phyloP scores from a whole-genome alignment of 1,139 yeast species.

The Geotrichum candidum region DNA sequence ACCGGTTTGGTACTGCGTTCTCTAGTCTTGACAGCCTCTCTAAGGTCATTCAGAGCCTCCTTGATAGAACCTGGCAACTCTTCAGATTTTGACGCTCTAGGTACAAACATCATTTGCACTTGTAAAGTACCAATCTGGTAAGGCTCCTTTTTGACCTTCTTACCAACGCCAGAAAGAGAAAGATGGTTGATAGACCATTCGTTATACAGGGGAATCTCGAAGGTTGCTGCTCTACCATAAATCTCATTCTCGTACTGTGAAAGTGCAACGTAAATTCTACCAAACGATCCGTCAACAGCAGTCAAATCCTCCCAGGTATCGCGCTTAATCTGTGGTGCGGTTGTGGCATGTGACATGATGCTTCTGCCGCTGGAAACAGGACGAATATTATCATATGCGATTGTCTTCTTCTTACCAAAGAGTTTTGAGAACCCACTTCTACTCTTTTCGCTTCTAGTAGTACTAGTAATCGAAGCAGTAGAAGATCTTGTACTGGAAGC shows the following conservation, averaged over 20 bases:
- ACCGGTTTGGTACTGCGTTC: neutral
- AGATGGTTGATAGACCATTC: slow-evolving; percentile 59
- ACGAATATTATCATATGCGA: neutral
- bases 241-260: slow-evolving; percentile 52
- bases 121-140: slow-evolving; percentile 59
- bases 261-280: slow-evolving; percentile 62
- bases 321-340: neutral
- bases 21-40: slow-evolving; percentile 22
- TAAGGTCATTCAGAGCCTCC: slow-evolving; percentile 41
- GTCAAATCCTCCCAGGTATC: slow-evolving; percentile 11
- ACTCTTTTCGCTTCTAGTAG: slow-evolving; percentile 4
- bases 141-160: slow-evolving; percentile 41
- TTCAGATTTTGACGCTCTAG: slow-evolving; percentile 45
- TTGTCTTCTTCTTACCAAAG: slow-evolving; percentile 25
- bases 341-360: neutral
- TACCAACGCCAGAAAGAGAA: neutral
- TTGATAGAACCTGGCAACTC: slow-evolving; percentile 49
- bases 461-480: slow-evolving; percentile 1
- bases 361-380: neutral
- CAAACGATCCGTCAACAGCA: slow-evolving; percentile 87
- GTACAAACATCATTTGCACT: slow-evolving; percentile 65
- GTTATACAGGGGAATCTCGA: slow-evolving; percentile 60
- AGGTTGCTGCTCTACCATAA: slow-evolving; percentile 48
- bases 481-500: neutral
- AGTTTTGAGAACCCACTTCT: slow-evolving; percentile 14